Conservation (phyloP, 2,329 filamentous ascomycete species). For the Penicillium vulpinum region DNA sequence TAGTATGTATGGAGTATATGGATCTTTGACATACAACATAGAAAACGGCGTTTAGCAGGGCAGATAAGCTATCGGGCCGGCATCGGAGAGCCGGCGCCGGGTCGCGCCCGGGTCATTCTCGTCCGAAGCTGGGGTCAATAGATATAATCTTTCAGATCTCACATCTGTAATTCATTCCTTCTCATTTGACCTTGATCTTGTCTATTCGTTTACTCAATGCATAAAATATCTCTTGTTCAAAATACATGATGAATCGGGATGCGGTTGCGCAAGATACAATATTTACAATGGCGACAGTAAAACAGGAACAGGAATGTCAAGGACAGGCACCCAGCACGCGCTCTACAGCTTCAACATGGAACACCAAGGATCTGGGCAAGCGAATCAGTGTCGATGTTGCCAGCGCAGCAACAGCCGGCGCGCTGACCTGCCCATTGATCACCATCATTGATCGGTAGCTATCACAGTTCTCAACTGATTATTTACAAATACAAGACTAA, state of each 20-base stretch:
- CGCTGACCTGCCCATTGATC: conserved; percentile 78
- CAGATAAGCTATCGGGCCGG: conserved; percentile 24
- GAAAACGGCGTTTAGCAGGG: conserved; percentile 17
- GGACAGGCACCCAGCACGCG: conserved; percentile 11
- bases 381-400: conserved; percentile 68
- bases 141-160: not conserved
- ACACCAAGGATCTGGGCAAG: conserved; percentile 69
- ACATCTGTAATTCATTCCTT: conserved; percentile 19
- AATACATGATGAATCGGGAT: conserved; percentile 30
- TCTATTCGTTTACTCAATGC: not conserved
- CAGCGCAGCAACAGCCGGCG: conserved; percentile 70
- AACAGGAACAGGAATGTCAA: conserved; percentile 9
- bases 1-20: no score
- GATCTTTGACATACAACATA: no score
- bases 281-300: conserved; percentile 24
- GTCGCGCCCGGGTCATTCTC: conserved; percentile 29
- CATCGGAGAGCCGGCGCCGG: conserved; percentile 28
- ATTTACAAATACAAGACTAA: not conserved
- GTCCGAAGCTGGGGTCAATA: conserved; percentile 20
- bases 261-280: conserved; percentile 27
- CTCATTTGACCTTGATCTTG: conserved; percentile 14
- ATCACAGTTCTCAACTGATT: not conserved
- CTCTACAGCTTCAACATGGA: conserved; percentile 55
- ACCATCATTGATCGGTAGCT: conserved; percentile 79
- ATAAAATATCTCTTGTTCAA: not conserved